Percentiles rank a stretch among this genome's conserved stretches.
Evolutionary conservation across 208 protist genomes (phyloP).

Genomic region (Trypanosoma scelopori): DNA sequence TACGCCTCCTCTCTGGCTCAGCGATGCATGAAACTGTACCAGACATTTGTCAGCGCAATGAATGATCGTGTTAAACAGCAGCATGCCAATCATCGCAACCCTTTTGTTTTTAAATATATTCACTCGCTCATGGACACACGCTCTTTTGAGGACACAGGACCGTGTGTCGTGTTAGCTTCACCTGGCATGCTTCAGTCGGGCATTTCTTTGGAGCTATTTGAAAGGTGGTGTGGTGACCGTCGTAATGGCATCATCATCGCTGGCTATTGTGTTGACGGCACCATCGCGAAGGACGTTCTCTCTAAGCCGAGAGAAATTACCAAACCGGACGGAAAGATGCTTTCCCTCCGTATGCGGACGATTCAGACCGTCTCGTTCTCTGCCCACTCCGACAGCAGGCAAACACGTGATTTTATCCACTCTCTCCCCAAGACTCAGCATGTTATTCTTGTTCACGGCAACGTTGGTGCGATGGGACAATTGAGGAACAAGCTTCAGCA

Average conservation of each 20-base stretch:
- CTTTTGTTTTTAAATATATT: slow-evolving; percentile 98
- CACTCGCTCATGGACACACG: slow-evolving; percentile 87
- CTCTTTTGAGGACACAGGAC: slow-evolving; percentile 92
- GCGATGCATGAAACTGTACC: slow-evolving; percentile 98
- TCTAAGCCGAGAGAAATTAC: slow-evolving; percentile 86
- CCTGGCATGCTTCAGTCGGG: slow-evolving; percentile 98
- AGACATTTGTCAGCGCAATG: slow-evolving; percentile 98
- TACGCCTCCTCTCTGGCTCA: slow-evolving; percentile 98
- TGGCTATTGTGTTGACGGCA: slow-evolving; percentile 97
- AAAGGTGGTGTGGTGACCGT: slow-evolving; percentile 95
- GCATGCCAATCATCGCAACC: slow-evolving; percentile 93
- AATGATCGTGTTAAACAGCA: slow-evolving; percentile 95
- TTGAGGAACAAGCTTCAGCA: slow-evolving; percentile 90
- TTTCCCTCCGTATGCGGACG: slow-evolving; percentile 90
- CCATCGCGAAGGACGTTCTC: slow-evolving; percentile 94
- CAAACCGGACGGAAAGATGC: slow-evolving; percentile 83
- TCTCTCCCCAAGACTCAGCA: slow-evolving; percentile 78
- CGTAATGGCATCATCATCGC: slow-evolving; percentile 97
- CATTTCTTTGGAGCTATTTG: slow-evolving; percentile 97
- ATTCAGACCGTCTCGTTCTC: slow-evolving; percentile 97
- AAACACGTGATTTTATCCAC: slow-evolving; percentile 91
- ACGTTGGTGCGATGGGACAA: slow-evolving; percentile 92
- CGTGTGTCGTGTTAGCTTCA: slow-evolving; percentile 94
- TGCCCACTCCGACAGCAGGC: slow-evolving; percentile 96
- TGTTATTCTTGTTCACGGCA: slow-evolving; percentile 96